Evolutionary conservation across 768 basidiomycete species (phyloP), one percentile per base, ranked within the genome.

Genomic region (Agaricus subrufescens): DNA sequence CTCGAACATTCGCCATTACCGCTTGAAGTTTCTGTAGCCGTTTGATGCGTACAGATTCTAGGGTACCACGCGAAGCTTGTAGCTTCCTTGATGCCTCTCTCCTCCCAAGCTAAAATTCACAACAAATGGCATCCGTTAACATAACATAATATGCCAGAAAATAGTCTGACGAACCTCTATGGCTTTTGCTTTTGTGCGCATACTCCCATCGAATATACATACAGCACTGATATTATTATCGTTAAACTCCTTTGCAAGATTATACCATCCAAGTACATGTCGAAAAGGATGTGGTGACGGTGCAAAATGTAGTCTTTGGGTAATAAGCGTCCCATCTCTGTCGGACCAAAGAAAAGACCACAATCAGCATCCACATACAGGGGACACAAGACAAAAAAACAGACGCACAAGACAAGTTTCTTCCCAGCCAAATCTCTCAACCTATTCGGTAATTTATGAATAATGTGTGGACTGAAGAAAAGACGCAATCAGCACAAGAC

Each of bases 241-340:
- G 49, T 74, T 73, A 31, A 93, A 71, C 60, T 92, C 89, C 45
- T 74, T 72, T 5, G 83, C 72, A 34, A 92, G 75, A 37, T 80
- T 77, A 63, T 88, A 87, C 91, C 91, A 94, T 19, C 89, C 86
- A 3, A 89, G 70, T 23, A 93, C 76, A 67, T 94, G 91, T 30
- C 86, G 79, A 61, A 84, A 75, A 0, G 71, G 73, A 64, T 90
- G 84, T 1, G 85, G 83, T 50, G 76, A 69, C 12, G 78, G 84
- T 0, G 85, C 78, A 67, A 85, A 94, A 64, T 92, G 88, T 45
- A 92, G 76, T 25, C 91, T 82, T 65, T 91, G 89, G 0, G 91
- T 94, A 64, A 94, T 78, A 55, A 94, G 84, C 6, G 91, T 94
- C 46, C 85, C 91, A 76, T 94, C 91, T 44, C 91, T 93, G 62